Conservation (phyloP, 345 rosid genomes). For the Excoecaria agallocha region DNA sequence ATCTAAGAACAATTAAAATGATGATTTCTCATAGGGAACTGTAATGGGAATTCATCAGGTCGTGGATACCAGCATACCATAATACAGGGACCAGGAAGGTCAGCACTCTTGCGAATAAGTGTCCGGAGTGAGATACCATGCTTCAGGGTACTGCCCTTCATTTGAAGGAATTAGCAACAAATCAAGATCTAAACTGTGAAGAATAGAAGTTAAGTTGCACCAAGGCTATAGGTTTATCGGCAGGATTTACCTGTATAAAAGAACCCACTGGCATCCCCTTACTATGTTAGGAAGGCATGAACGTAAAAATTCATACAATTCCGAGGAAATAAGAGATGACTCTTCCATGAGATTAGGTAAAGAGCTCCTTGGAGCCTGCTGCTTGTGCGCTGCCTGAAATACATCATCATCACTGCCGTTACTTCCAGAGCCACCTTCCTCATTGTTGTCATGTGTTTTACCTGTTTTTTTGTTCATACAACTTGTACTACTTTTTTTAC, state of each 20-base stretch:
- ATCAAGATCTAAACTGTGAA: conserved; percentile 28
- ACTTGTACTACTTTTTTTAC: background rate
- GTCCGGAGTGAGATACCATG: conserved; percentile 97
- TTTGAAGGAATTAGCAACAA: conserved; percentile 40
- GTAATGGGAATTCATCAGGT: background rate
- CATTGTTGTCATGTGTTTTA: conserved; percentile 6
- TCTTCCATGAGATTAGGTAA: conserved; percentile 45
- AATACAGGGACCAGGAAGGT: conserved; percentile 76
- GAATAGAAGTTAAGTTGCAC: conserved; percentile 2
- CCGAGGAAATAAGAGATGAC: conserved; percentile 61
- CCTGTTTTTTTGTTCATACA: background rate
- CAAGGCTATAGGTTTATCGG: background rate
- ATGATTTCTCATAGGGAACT: background rate
- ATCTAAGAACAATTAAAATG: background rate
- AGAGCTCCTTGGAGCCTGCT: conserved; percentile 35
- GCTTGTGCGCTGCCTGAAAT: conserved; percentile 44
- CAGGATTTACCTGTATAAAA: conserved; percentile 72
- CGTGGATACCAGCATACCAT: conserved; percentile 57
- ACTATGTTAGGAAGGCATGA: conserved; percentile 82
- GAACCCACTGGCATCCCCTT: conserved; percentile 81
- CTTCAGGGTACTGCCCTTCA: conserved; percentile 98
- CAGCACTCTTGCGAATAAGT: conserved; percentile 73
- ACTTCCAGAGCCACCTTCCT: conserved; percentile 30
- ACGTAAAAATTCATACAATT: conserved; percentile 65
- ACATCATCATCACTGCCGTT: conserved; percentile 42